Conservation (phyloP, 2,329 filamentous ascomycete genomes). For the Cladosporium oxysporum region DNA sequence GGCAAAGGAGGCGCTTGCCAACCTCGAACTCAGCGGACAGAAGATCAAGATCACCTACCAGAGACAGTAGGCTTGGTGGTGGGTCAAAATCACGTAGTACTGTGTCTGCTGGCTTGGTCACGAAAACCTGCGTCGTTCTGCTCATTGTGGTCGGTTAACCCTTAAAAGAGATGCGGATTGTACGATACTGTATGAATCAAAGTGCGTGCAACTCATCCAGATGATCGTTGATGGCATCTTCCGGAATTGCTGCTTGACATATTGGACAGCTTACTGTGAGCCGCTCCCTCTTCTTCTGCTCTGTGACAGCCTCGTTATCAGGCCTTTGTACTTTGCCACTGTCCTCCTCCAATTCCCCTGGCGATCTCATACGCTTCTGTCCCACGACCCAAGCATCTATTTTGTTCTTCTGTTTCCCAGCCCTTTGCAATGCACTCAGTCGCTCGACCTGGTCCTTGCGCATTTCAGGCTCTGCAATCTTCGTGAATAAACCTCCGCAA, state of each 20-base stretch:
- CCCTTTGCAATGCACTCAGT: conserved; percentile 43
- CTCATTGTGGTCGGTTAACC: not conserved
- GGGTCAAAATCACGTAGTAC: not conserved
- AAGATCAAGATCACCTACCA: conserved; percentile 92
- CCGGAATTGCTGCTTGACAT: conserved; percentile 35
- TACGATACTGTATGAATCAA: conserved; percentile 6
- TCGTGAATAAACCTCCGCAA: conserved; percentile 46
- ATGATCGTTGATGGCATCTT: conserved; percentile 43
- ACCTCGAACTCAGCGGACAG: conserved; percentile 77
- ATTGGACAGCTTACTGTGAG: conserved; percentile 44
- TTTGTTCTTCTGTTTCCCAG: conserved; percentile 48
- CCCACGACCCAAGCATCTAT: conserved; percentile 43
- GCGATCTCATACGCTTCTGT: conserved; percentile 20
- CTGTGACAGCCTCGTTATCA: not conserved
- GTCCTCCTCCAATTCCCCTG: not conserved
- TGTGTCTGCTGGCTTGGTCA: not conserved
- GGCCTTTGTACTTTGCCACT: not conserved
- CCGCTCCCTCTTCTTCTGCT: conserved; percentile 14
- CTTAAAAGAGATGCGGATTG: not conserved
- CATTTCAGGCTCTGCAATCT: conserved; percentile 44
- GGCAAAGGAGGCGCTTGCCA: conserved; percentile 90
- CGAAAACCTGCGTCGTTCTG: not conserved
- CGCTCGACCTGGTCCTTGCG: conserved; percentile 45
- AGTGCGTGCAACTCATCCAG: conserved; percentile 35
- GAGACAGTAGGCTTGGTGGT: conserved; percentile 3